phyloP scores from a whole-genome alignment of 2,329 filamentous ascomycete genomes.

The Microcera coccophila region DNA sequence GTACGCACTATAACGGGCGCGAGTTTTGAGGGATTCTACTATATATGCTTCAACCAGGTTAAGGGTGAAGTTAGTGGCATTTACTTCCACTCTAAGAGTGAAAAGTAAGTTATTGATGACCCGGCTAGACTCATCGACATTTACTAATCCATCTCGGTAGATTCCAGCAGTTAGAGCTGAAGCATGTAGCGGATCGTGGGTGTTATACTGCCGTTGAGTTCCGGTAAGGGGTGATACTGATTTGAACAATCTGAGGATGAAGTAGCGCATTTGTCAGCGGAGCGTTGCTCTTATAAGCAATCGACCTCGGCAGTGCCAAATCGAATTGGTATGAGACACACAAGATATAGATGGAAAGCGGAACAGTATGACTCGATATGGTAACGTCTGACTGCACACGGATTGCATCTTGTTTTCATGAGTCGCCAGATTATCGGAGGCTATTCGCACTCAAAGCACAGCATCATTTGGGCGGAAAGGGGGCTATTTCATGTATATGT shows the following conservation, averaged over 20 bases:
- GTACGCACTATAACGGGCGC: slow-evolving; percentile 88
- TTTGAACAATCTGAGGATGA: not conserved
- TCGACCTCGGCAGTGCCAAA: slow-evolving; percentile 7
- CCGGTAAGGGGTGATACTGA: slow-evolving; percentile 27
- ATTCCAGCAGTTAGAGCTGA: slow-evolving; percentile 88
- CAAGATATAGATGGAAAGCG: slow-evolving; percentile 24
- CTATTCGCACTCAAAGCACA: slow-evolving; percentile 18
- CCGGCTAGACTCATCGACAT: too few relatives aligned
- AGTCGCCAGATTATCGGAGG: slow-evolving; percentile 14
- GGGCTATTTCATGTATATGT: slow-evolving; percentile 17
- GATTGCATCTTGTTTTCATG: slow-evolving; percentile 11
- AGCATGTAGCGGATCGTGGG: slow-evolving; percentile 79
- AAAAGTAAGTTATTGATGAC: slow-evolving; percentile 65
- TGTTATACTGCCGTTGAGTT: slow-evolving; percentile 88
- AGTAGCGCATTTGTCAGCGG: not conserved
- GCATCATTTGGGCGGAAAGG: slow-evolving; percentile 21
- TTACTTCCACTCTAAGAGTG: slow-evolving; percentile 96
- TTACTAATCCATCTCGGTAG: slow-evolving; percentile 40
- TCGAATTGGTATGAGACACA: slow-evolving; percentile 5
- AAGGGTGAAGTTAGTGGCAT: slow-evolving; percentile 85
- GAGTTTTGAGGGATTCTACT: slow-evolving; percentile 98
- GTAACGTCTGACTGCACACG: slow-evolving; percentile 15
- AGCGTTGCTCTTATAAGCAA: slow-evolving; percentile 5
- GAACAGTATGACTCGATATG: slow-evolving; percentile 17
- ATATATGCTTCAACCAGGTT: slow-evolving; percentile 96